phyloP scores from a whole-genome alignment of 805 yeast genomes.

The Schwanniomyces vanrijiae region DNA sequence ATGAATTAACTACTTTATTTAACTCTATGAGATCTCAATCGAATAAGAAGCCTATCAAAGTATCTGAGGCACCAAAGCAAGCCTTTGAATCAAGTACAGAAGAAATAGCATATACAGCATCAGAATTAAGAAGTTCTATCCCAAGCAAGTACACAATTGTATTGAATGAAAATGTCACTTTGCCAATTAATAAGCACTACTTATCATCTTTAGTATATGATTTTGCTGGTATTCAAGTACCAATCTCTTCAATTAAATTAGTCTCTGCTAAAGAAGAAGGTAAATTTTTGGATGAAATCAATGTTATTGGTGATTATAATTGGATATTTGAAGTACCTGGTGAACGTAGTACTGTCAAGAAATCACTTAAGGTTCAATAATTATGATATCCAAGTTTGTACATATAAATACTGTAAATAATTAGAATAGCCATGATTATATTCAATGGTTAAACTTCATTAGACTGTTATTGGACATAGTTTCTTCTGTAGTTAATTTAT shows the following conservation, averaged over 20 bases:
- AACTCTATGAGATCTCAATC: constrained; percentile 21
- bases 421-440: not conserved
- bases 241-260: constrained; percentile 18
- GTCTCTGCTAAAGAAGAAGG: constrained; percentile 2
- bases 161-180: constrained; percentile 10
- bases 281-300: constrained; percentile 11
- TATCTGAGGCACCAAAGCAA: not conserved
- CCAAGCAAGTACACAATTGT: constrained; percentile 23
- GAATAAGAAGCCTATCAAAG: not conserved
- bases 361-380: constrained; percentile 5
- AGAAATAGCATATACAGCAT: constrained; percentile 21
- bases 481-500: no score
- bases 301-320: constrained; percentile 24
- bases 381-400: not conserved
- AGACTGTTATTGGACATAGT: not conserved
- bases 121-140: constrained; percentile 31
- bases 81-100: constrained; percentile 16
- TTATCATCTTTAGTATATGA: constrained; percentile 25
- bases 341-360: constrained; percentile 17
- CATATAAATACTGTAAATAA: not conserved
- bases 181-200: constrained; percentile 27
- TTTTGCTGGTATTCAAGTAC: constrained; percentile 32
- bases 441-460: not conserved
- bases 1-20: constrained; percentile 39
- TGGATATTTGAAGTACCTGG: constrained; percentile 30